phyloP scores from a whole-genome alignment of 73 alveolate species.

The Stentor roeselii region DNA sequence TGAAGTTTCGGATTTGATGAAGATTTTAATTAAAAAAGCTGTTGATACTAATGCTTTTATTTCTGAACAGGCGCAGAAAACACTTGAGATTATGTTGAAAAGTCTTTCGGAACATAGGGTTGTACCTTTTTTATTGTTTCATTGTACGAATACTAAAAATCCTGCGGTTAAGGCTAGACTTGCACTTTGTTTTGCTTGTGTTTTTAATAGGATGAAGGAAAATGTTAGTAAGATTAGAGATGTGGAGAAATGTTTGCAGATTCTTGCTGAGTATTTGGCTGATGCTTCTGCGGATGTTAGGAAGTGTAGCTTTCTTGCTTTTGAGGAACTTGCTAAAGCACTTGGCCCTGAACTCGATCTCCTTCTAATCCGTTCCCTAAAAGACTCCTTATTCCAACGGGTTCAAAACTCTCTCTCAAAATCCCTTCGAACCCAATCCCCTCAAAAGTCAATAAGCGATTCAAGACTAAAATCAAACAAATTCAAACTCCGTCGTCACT shows the following conservation, averaged over 20 bases:
- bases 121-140: not conserved
- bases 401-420: not conserved
- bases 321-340: not conserved
- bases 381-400: not conserved
- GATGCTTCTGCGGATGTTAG: conserved; percentile 29
- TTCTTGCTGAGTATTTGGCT: not conserved
- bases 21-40: conserved; percentile 7
- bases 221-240: not conserved
- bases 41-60: conserved; percentile 19
- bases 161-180: not conserved
- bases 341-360: not conserved
- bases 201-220: not conserved
- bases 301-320: not conserved
- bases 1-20: not conserved
- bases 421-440: not conserved
- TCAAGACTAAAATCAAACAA: not conserved
- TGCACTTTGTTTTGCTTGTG: conserved; percentile 15
- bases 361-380: not conserved
- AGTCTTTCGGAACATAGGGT: not conserved
- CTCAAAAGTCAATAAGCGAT: not conserved
- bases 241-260: conserved; percentile 6
- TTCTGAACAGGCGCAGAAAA: conserved; percentile 18
- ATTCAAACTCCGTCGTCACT: not conserved
- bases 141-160: not conserved
- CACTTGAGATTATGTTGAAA: not conserved